A percentile compares a stretch with the other conserved stretches of the same genome.
phyloP scores from a whole-genome alignment of 768 basidiomycete genomes.

The Glaciozyma martinii region DNA sequence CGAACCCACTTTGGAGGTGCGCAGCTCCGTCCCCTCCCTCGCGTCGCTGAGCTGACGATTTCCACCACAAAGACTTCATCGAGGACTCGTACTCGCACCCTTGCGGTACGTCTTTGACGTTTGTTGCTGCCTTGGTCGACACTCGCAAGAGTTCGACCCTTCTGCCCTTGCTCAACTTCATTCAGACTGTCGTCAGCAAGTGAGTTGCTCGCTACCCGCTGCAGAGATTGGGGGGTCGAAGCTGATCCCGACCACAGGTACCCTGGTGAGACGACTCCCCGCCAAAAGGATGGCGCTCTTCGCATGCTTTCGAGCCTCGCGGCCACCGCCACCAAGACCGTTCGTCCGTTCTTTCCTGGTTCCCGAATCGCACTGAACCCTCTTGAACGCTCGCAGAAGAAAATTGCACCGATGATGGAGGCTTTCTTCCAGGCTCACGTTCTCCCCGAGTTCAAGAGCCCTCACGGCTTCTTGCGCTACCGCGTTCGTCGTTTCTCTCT shows the following conservation, averaged over 20 bases:
- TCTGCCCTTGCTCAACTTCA: slow-evolving; percentile 65
- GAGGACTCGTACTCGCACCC: slow-evolving; percentile 68
- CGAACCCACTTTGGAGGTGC: slow-evolving; percentile 59
- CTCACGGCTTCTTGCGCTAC: slow-evolving; percentile 64
- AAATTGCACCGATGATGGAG: slow-evolving; percentile 67
- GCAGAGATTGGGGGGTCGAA: rapidly evolving
- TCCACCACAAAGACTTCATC: slow-evolving; percentile 58
- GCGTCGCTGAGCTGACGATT: neutral
- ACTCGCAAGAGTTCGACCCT: slow-evolving; percentile 76
- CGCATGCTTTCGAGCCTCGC: slow-evolving; percentile 71
- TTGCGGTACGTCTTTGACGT: slow-evolving; percentile 60
- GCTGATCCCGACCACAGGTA: slow-evolving; percentile 17
- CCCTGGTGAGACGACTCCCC: slow-evolving; percentile 38
- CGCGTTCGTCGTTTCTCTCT: slow-evolving; percentile 50
- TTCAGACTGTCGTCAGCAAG: slow-evolving; percentile 64
- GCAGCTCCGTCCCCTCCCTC: slow-evolving; percentile 24
- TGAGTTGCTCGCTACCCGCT: slow-evolving; percentile 3
- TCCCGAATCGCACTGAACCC: neutral
- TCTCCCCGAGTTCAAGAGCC: slow-evolving; percentile 57
- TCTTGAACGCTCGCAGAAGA: slow-evolving; percentile 34
- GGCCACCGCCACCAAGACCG: slow-evolving; percentile 73
- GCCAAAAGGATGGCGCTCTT: slow-evolving; percentile 73
- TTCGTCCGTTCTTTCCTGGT: slow-evolving; percentile 33
- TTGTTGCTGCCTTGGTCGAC: slow-evolving; percentile 66
- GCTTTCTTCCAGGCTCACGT: slow-evolving; percentile 65